Percentiles rank a stretch among this genome's conserved stretches.
phyloP scores from a whole-genome alignment of 2,329 filamentous ascomycete species.

The Nigrospora oryzae region DNA sequence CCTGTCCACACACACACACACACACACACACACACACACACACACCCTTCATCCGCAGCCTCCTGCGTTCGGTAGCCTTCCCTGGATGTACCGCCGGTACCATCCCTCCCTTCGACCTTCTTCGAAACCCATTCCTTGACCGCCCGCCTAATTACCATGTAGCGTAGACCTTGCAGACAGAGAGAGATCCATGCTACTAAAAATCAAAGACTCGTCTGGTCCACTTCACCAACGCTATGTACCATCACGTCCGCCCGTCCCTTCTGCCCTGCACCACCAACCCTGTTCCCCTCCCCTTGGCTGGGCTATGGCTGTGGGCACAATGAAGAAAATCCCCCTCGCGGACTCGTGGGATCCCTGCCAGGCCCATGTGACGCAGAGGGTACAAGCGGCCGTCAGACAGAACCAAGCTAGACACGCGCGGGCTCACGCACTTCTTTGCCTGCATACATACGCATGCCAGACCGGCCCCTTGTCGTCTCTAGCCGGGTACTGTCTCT shows the following conservation, averaged over 20 bases:
- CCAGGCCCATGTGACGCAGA: constrained; percentile 27
- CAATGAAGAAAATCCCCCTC: constrained; percentile 20
- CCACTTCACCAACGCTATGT: constrained; percentile 5
- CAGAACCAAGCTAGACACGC: constrained; percentile 20
- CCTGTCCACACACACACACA: too few relatives aligned
- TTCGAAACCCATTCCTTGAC: constrained; percentile 22
- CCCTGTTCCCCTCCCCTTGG: constrained; percentile 6
- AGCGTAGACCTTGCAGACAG: constrained; percentile 18
- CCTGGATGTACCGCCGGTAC: too few relatives aligned
- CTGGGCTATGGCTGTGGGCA: constrained; percentile 12
- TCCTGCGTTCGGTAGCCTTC: too few relatives aligned
- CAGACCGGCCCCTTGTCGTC: constrained; percentile 22
- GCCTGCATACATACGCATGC: constrained; percentile 22
- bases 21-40: too few relatives aligned
- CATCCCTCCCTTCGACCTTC: constrained; percentile 17
- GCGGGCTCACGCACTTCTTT: constrained; percentile 18
- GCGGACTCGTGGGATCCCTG: constrained; percentile 22
- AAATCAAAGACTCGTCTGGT: constrained; percentile 18
- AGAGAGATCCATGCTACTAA: constrained; percentile 8
- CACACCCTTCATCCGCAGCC: too few relatives aligned
- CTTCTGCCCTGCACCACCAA: constrained; percentile 9
- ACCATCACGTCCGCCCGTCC: constrained; percentile 5
- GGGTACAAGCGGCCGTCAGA: constrained; percentile 22
- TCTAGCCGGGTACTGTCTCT: constrained; percentile 23
- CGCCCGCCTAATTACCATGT: constrained; percentile 12